Percentiles rank a stretch among this genome's conserved stretches.
These are phyloP conservation scores for Xylaria hypoxylon DNA, from an alignment of 2,329 filamentous ascomycete species.

Conservation along the genomic window DNA sequence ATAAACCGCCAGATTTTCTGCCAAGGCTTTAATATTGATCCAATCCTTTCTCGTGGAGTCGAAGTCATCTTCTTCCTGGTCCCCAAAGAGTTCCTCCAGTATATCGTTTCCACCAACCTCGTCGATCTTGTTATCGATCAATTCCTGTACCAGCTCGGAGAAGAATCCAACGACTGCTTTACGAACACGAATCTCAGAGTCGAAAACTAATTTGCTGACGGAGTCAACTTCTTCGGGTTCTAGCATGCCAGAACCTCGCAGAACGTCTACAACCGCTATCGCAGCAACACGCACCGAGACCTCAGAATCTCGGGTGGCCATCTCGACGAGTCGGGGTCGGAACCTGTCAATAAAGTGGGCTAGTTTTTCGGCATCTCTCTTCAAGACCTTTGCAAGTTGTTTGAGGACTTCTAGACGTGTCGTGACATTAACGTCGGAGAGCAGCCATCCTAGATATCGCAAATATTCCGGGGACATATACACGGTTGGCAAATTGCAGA, in stretches of 20 bases:
- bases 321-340: constrained; percentile 86
- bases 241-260: constrained; percentile 86
- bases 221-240: constrained; percentile 92
- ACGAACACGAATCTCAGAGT: constrained; percentile 84
- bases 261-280: constrained; percentile 82
- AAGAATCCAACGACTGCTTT: constrained; percentile 94
- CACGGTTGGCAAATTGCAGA: constrained; percentile 82
- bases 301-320: constrained; percentile 88
- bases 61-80: constrained; percentile 79
- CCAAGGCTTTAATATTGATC: constrained; percentile 92
- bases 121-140: constrained; percentile 82
- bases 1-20: constrained; percentile 84
- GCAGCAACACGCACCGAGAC: constrained; percentile 81
- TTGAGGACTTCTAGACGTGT: constrained; percentile 88
- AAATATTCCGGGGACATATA: constrained; percentile 94
- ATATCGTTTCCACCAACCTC: constrained; percentile 84
- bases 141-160: constrained; percentile 84
- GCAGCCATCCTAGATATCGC: constrained; percentile 93
- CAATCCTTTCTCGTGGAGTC: constrained; percentile 82
- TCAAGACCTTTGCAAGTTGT: constrained; percentile 83
- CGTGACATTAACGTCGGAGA: constrained; percentile 81
- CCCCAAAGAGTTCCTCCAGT: constrained; percentile 79
- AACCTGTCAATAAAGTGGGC: constrained; percentile 96
- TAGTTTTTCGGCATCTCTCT: constrained; percentile 82
- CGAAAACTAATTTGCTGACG: constrained; percentile 88